These are phyloP conservation scores for Aspergillus sp. DNA, from an alignment of 2,329 filamentous ascomycete species.

Conservation along the genomic window DNA sequence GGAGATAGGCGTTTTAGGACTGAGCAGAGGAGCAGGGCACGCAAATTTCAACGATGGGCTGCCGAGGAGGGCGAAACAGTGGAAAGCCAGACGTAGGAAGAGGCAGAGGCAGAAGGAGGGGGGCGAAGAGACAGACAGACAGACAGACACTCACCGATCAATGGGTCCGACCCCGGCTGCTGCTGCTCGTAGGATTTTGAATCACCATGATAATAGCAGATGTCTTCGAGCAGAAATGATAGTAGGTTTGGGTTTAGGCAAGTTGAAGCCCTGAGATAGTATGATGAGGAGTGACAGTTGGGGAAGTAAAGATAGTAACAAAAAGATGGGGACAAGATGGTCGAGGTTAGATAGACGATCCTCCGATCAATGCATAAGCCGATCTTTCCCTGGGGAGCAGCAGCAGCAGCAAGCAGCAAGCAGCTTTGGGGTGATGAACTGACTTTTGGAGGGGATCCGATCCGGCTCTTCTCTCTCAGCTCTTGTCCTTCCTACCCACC, in stretches of 20 bases:
- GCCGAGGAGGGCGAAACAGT: not conserved
- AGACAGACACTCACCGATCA: not conserved
- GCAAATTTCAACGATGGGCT: slow-evolving; percentile 2
- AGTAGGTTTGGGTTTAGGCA: too few relatives aligned
- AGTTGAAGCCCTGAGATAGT: too few relatives aligned
- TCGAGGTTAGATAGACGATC: not conserved
- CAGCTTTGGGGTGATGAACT: too few relatives aligned
- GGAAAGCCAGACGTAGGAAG: not conserved
- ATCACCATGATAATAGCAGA: slow-evolving; percentile 5
- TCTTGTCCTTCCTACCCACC: too few relatives aligned
- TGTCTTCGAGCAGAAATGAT: not conserved
- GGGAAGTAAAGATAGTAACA: not conserved
- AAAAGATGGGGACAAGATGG: not conserved
- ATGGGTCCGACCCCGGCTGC: not conserved
- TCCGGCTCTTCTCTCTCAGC: too few relatives aligned
- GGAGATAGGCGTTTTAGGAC: slow-evolving; percentile 3
- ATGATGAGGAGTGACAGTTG: not conserved
- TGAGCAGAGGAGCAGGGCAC: not conserved
- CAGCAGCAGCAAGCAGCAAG: not conserved
- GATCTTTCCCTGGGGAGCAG: not conserved
- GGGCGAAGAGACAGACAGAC: too few relatives aligned
- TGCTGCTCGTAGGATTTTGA: not conserved
- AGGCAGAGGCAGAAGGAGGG: too few relatives aligned
- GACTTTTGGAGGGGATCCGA: not conserved
- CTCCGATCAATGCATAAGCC: slow-evolving; percentile 9